These are phyloP conservation scores for Leccinum imitatum DNA, from an alignment of 768 basidiomycete genomes.

Conservation along the genomic window DNA sequence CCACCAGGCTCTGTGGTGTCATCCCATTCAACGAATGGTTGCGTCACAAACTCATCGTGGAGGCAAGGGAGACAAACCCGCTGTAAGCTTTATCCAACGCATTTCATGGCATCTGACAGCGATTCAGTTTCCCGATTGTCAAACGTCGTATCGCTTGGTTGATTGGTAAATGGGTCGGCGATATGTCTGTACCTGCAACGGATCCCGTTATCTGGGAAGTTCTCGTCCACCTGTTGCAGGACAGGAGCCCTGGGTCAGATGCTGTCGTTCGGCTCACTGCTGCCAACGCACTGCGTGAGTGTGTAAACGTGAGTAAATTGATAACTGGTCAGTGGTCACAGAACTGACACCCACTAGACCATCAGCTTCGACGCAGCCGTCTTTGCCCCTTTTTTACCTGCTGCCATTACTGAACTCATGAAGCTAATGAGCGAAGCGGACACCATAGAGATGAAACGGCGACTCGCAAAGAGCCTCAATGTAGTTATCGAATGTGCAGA, in stretches of 20 bases:
- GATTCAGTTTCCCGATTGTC: constrained; percentile 77
- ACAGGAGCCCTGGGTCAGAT: constrained; percentile 70
- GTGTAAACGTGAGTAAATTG: constrained; percentile 71
- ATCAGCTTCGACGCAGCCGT: constrained; percentile 57
- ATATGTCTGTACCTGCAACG: constrained; percentile 58
- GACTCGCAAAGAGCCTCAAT: constrained; percentile 69
- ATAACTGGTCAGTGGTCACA: not conserved
- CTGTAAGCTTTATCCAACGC: constrained; percentile 41
- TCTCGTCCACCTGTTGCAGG: constrained; percentile 71
- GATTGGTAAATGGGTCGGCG: constrained; percentile 84
- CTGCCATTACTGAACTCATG: constrained; percentile 64
- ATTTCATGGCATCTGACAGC: constrained; percentile 9
- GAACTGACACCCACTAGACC: constrained; percentile 43
- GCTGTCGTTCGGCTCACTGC: constrained; percentile 86
- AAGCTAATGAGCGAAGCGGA: constrained; percentile 69
- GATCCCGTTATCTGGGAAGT: constrained; percentile 77
- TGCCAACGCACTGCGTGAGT: constrained; percentile 74
- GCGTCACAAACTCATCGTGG: constrained; percentile 52
- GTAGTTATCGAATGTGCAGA: constrained; percentile 57
- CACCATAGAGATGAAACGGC: constrained; percentile 72
- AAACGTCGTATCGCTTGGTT: constrained; percentile 97
- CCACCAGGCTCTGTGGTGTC: constrained; percentile 53
- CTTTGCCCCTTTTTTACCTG: constrained; percentile 70
- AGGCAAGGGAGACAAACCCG: constrained; percentile 59
- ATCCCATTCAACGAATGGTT: constrained; percentile 77